These are phyloP conservation scores for Coemansia sp. DNA, from an alignment of 192 early-diverging fungal genomes.

Conservation along the genomic window DNA sequence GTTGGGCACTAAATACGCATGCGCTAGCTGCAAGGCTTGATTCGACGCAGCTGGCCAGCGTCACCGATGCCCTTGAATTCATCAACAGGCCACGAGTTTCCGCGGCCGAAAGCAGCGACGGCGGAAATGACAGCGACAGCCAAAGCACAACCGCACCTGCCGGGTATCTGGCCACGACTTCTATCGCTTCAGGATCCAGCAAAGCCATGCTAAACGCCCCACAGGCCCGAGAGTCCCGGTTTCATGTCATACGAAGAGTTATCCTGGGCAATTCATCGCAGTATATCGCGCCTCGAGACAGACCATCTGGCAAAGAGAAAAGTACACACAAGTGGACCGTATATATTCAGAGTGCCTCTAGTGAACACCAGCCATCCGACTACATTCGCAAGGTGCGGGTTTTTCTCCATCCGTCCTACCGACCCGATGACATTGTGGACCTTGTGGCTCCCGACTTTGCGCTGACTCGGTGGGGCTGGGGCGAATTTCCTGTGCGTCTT, in stretches of 20 bases:
- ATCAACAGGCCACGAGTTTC: constrained; percentile 8
- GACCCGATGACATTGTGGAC: constrained; percentile 86
- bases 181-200: background rate
- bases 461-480: constrained; percentile 90
- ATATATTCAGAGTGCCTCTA: constrained; percentile 66
- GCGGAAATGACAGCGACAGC: constrained; percentile 22
- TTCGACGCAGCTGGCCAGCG: constrained; percentile 22
- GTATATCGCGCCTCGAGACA: constrained; percentile 60
- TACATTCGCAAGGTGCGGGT: constrained; percentile 82
- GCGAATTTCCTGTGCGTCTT: constrained; percentile 86
- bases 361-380: constrained; percentile 52
- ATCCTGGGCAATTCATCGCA: constrained; percentile 76
- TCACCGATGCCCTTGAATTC: constrained; percentile 58
- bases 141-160: background rate
- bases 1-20: constrained; percentile 1
- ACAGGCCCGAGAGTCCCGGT: constrained; percentile 60
- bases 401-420: constrained; percentile 87
- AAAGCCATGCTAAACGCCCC: background rate
- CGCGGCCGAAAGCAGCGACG: constrained; percentile 13
- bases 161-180: background rate
- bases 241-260: constrained; percentile 68
- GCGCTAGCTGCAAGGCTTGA: constrained; percentile 24
- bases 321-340: constrained; percentile 91
- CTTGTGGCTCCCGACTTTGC: constrained; percentile 75
- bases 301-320: constrained; percentile 57